Evolutionary conservation across 2,329 filamentous ascomycete species (phyloP), one percentile per base, ranked within the genome.

Genomic region (Exophiala dermatitidis): DNA sequence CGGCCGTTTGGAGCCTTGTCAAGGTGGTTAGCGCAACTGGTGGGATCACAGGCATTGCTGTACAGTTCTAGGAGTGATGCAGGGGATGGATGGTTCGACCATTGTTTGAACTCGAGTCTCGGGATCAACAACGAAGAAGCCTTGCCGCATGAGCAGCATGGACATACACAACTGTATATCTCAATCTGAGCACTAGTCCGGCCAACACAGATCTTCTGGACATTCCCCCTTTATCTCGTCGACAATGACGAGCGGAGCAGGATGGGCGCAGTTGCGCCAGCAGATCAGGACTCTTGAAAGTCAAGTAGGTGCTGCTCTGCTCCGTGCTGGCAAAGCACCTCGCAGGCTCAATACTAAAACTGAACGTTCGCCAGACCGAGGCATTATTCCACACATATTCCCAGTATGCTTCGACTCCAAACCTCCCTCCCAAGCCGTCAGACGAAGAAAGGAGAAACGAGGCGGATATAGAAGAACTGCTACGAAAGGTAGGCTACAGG

Each of bases 191-290:
- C 9, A 19, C 8, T 46, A 41, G 32, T 36, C n/a, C 2, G 12
- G 34, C 8, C n/a, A n/a, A 6, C 5, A 34, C 12, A 32, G 5
- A 50, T 29, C 10, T 32, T 29, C 5, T 12, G 26, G 5, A 28
- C 28, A 2, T 47, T 34, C 2, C 12, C 36, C 30, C 34, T 5
- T 5, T 12, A 31, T 34, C 28, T 10, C 46, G 38, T n/a, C 4
- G 12, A 33, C 40, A 9, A 63, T 63, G 61, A 52, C 79, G 60
- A 82, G 72, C n/a, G 71, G 73, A 59, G 77, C 80, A 59, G 85
- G 90, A 73, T 98, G 93, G 93, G 85, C 89, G 66, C 90, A 96
- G 74, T 79, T 97, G 63, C 87, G 93, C 65, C 90, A 96, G 69
- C 91, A 97, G 73, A 88, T 90, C 57, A 81, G 93, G 65, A 82